Base-by-base conservation (phyloP, 495 filamentous ascomycete species). In the Arthonia radiata region DNA sequence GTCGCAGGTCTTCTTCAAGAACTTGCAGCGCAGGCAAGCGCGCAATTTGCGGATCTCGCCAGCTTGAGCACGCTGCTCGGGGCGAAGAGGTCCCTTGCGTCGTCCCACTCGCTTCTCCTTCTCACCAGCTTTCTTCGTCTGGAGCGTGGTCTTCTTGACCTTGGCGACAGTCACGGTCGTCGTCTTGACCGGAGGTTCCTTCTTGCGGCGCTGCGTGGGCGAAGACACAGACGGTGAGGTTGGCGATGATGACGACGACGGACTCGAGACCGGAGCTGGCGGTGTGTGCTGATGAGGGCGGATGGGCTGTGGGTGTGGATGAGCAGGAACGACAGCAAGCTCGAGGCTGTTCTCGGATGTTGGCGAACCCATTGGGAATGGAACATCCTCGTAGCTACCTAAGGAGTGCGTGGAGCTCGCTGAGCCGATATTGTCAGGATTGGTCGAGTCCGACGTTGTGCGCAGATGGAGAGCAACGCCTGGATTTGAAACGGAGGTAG, bases 1-100 rank as follows among this genome's bases (percentile, higher is more conserved):
- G 48, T 92, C 81, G 43, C 81, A 92, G 28, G 79, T 91, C 63
- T 92, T 92, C 64, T 92, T 92, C 37, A 92, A 57, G 51, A 91
- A 92, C 50, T 90, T 92, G 62, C 81, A 92, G n/a, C 81, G 69
- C 25, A 92, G 56, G 46, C 81, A 92, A 17, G 81, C 81, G 34
- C 80, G 64, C 37, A 91, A 54, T 47, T 91, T 92, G 37, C 81
- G 64, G 34, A 92, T 92, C 50, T 91, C 81, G 34, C 75, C 77
- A 17, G 81, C 81, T 50, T 91, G 81, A 52, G 86, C 82, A 30
- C 81, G 66, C 48, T 91, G 81, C 36, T 92, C 81, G n/a, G 78
- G 78, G 37, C 77, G 63, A 31, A 92, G 64, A 13, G 81, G 81
- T 15, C 81, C 81, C 41, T 70, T 73, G 39, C 81, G 59, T 43